Percentiles rank a stretch among this genome's conserved stretches.
These are phyloP conservation scores for Xylaria sp. DNA, from an alignment of 2,329 filamentous ascomycete genomes.

Conservation along the genomic window DNA sequence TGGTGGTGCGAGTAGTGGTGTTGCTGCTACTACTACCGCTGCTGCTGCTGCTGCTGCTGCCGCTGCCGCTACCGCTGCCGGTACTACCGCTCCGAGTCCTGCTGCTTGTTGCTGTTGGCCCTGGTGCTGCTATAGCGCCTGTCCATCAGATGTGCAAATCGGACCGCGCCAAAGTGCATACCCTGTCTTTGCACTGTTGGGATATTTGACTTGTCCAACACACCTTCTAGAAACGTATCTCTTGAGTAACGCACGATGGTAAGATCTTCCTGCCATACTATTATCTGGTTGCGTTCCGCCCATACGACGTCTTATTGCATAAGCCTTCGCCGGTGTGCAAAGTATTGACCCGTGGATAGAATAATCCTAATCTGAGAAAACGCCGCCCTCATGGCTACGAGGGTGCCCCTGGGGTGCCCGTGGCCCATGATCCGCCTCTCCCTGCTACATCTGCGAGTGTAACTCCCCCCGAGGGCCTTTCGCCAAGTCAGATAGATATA, in stretches of 20 bases:
- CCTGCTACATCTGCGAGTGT: conserved; percentile 44
- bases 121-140: conserved; percentile 38
- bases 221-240: conserved; percentile 48
- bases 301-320: conserved; percentile 50
- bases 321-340: conserved; percentile 47
- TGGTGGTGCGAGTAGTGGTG: conserved; percentile 3
- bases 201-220: conserved; percentile 49
- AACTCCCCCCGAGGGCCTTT: conserved; percentile 43
- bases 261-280: conserved; percentile 50
- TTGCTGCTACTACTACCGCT: conserved; percentile 28
- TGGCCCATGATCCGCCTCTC: conserved; percentile 50
- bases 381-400: conserved; percentile 57
- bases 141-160: conserved; percentile 45
- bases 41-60: conserved; percentile 18
- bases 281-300: conserved; percentile 38
- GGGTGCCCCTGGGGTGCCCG: conserved; percentile 52
- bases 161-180: conserved; percentile 46
- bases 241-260: conserved; percentile 50
- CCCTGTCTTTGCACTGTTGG: conserved; percentile 46
- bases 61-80: conserved; percentile 19
- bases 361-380: conserved; percentile 56
- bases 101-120: conserved; percentile 21
- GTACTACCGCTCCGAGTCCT: conserved; percentile 19
- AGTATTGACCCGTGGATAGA: conserved; percentile 52
- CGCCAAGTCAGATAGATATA: conserved; percentile 49